Evolutionary conservation across 768 basidiomycete species (phyloP).

Genomic region (Macrolepiota albuminosa): DNA sequence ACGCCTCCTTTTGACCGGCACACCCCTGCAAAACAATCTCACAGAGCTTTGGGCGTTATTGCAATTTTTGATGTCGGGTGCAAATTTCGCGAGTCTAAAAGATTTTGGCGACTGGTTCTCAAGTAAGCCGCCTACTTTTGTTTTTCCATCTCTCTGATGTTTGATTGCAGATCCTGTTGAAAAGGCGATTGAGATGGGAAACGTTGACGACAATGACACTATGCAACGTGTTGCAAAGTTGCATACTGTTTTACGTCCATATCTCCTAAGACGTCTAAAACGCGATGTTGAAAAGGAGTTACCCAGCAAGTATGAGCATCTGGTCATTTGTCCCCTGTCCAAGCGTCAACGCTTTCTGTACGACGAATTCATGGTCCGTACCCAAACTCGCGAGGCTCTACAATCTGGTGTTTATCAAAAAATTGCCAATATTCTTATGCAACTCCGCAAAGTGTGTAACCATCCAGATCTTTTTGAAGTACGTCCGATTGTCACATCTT

Average conservation of each 20-base stretch:
- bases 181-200: constrained; percentile 86
- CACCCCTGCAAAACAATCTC: constrained; percentile 94
- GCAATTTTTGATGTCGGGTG: constrained; percentile 89
- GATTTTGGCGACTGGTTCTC: constrained; percentile 98
- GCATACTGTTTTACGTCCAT: constrained; percentile 94
- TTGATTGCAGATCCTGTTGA: constrained; percentile 74
- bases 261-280: constrained; percentile 92
- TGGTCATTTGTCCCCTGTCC: constrained; percentile 82
- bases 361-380: constrained; percentile 92
- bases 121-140: constrained; percentile 48
- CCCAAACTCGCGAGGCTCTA: constrained; percentile 77
- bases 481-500: constrained; percentile 77
- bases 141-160: constrained; percentile 1
- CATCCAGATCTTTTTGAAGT: constrained; percentile 93
- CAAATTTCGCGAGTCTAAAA: constrained; percentile 85
- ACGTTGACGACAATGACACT: constrained; percentile 72
- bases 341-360: constrained; percentile 94
- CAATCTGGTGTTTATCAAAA: constrained; percentile 84
- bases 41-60: constrained; percentile 94
- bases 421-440: constrained; percentile 95
- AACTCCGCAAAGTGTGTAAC: constrained; percentile 93
- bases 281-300: constrained; percentile 96
- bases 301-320: constrained; percentile 90
- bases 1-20: constrained; percentile 89
- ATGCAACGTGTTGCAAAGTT: constrained; percentile 81